These are phyloP conservation scores for Solanum aculeatissimum DNA, from an alignment of 305 asterid genomes.

Conservation along the genomic window DNA sequence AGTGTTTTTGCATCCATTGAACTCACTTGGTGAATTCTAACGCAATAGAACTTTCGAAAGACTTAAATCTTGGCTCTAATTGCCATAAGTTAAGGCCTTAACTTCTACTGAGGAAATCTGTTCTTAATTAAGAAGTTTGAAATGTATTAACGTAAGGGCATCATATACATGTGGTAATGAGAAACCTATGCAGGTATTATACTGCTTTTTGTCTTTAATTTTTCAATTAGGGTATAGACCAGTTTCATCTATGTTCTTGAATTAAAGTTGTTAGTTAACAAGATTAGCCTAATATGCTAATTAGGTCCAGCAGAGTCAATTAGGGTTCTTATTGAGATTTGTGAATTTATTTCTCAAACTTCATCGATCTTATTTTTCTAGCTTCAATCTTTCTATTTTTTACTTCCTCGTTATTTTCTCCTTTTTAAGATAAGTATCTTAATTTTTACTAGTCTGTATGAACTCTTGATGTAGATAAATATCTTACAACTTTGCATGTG, in stretches of 20 bases:
- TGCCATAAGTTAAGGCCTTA: background rate
- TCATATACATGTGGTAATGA: background rate
- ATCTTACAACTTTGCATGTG: background rate
- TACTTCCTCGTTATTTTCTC: too few relatives aligned
- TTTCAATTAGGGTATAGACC: background rate
- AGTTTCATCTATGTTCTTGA: background rate
- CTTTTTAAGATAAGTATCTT: background rate
- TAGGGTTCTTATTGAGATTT: background rate
- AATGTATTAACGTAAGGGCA: background rate
- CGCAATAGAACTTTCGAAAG: background rate
- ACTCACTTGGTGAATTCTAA: background rate
- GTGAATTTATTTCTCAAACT: background rate
- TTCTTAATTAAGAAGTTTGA: background rate
- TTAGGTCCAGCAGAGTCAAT: background rate
- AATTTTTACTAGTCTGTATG: background rate
- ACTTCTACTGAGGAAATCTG: background rate
- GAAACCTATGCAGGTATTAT: background rate
- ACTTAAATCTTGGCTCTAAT: background rate
- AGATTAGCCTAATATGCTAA: background rate
- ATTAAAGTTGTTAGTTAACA: background rate
- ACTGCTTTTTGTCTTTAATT: too few relatives aligned
- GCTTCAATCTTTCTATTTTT: background rate
- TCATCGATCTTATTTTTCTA: background rate
- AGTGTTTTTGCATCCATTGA: background rate
- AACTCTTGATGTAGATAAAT: background rate